These are phyloP conservation scores for Heterobasidion parviporum DNA, from an alignment of 1,284 basidiomycete genomes.

Conservation along the genomic window DNA sequence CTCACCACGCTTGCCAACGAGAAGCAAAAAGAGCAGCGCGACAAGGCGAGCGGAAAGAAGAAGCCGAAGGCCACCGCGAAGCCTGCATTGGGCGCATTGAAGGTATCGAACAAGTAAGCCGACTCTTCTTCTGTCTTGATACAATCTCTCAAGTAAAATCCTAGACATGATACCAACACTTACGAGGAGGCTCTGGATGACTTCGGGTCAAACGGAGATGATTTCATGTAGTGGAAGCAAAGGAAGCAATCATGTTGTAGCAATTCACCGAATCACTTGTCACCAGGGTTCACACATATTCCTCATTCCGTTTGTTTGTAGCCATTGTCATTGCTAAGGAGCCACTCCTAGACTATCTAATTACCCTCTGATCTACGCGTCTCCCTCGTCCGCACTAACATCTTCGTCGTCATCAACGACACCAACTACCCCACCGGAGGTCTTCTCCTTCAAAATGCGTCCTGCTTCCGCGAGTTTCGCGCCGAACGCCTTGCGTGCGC, in stretches of 20 bases:
- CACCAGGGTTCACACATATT: not conserved
- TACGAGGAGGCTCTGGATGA: conserved; percentile 87
- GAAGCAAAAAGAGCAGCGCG: conserved; percentile 85
- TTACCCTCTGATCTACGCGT: conserved; percentile 4
- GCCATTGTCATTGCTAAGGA: not conserved
- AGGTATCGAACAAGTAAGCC: conserved; percentile 52
- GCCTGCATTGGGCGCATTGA: conserved; percentile 68
- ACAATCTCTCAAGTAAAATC: conserved; percentile 2
- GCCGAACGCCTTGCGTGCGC: conserved; percentile 74
- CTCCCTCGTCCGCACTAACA: conserved; percentile 40
- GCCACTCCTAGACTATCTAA: not conserved
- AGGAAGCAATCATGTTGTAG: not conserved
- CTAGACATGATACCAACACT: conserved; percentile 64
- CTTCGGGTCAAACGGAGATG: conserved; percentile 58
- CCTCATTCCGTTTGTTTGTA: not conserved
- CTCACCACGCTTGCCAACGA: conserved; percentile 86
- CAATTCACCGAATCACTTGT: not conserved
- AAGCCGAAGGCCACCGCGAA: conserved; percentile 70
- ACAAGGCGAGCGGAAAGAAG: conserved; percentile 85
- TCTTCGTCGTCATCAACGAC: conserved; percentile 65
- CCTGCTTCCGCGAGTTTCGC: conserved; percentile 68
- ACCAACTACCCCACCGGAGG: conserved; percentile 61
- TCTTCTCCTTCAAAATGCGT: conserved; percentile 55
- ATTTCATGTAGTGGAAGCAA: conserved; percentile 58
- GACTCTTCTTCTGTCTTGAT: not conserved